These are phyloP conservation scores for Chlorokybus atmophyticus DNA, from an alignment of 139 green algal genomes.

Conservation along the genomic window DNA sequence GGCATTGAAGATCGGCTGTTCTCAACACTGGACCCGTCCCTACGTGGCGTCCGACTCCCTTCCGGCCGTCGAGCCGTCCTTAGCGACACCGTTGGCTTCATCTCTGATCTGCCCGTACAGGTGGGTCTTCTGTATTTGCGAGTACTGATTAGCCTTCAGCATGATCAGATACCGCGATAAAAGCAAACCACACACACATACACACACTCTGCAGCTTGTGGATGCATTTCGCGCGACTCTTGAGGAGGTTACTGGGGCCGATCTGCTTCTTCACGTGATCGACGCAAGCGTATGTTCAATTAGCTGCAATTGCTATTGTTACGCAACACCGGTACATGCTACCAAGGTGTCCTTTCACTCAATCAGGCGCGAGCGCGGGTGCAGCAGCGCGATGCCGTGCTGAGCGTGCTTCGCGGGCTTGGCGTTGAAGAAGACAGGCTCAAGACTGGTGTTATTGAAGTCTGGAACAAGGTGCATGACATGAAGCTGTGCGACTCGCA, in stretches of 20 bases:
- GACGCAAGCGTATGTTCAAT: no score
- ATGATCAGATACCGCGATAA: not conserved
- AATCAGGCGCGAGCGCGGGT: conserved; percentile 24
- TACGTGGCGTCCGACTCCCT: not conserved
- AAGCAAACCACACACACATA: not conserved
- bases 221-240: conserved; percentile 56
- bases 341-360: no score
- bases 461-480: conserved; percentile 12
- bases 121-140: not conserved
- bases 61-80: conserved; percentile 38
- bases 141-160: no score
- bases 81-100: conserved; percentile 61
- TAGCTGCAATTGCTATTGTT: no score
- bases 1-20: conserved; percentile 20
- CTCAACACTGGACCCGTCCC: conserved; percentile 3
- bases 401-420: conserved; percentile 33
- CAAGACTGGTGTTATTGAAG: not conserved
- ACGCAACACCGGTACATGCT: no score
- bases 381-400: conserved; percentile 38
- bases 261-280: conserved; percentile 58
- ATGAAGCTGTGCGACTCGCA: no score
- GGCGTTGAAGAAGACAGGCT: conserved; percentile 25
- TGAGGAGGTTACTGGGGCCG: conserved; percentile 52
- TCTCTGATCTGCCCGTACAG: conserved; percentile 46
- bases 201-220: conserved; percentile 30